Conservation (phyloP, 2,329 filamentous ascomycete species). For the Torrubiella hemipterigena region DNA sequence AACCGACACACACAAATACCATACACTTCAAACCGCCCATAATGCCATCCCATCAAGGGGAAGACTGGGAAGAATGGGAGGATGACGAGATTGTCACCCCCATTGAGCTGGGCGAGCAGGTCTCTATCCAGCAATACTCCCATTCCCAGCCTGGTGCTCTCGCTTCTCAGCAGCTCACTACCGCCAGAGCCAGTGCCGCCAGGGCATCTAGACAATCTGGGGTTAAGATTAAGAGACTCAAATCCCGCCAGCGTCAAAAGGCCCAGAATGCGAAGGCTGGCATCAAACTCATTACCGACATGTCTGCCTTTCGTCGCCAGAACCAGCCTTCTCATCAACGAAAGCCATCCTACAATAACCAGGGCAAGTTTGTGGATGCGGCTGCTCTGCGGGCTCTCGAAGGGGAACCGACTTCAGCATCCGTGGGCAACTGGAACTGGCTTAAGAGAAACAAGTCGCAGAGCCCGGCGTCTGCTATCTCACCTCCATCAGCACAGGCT, state of each 20-base stretch:
- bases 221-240: slow-evolving; percentile 32
- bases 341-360: slow-evolving; percentile 17
- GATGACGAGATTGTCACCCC: slow-evolving; percentile 32
- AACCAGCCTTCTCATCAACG: slow-evolving; percentile 23
- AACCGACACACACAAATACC: slow-evolving; percentile 6
- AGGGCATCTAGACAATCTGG: slow-evolving; percentile 23
- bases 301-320: slow-evolving; percentile 38
- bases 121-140: slow-evolving; percentile 12
- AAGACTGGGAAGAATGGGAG: slow-evolving; percentile 44
- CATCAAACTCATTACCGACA: slow-evolving; percentile 59
- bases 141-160: slow-evolving; percentile 1
- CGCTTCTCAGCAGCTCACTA: slow-evolving; percentile 2
- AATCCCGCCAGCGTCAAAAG: slow-evolving; percentile 49
- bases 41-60: slow-evolving; percentile 11
- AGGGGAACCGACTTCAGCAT: slow-evolving; percentile 39
- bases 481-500: slow-evolving; percentile 24
- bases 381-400: slow-evolving; percentile 48
- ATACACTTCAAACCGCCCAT: slow-evolving; percentile 8
- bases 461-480: slow-evolving; percentile 14
- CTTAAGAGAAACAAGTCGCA: slow-evolving; percentile 28
- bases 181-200: slow-evolving; percentile 5
- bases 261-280: slow-evolving; percentile 48
- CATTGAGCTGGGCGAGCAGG: slow-evolving; percentile 24
- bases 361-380: slow-evolving; percentile 43
- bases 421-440: slow-evolving; percentile 47